phyloP scores from a whole-genome alignment of 1,284 basidiomycete genomes.

The Stereum hirsutum region DNA sequence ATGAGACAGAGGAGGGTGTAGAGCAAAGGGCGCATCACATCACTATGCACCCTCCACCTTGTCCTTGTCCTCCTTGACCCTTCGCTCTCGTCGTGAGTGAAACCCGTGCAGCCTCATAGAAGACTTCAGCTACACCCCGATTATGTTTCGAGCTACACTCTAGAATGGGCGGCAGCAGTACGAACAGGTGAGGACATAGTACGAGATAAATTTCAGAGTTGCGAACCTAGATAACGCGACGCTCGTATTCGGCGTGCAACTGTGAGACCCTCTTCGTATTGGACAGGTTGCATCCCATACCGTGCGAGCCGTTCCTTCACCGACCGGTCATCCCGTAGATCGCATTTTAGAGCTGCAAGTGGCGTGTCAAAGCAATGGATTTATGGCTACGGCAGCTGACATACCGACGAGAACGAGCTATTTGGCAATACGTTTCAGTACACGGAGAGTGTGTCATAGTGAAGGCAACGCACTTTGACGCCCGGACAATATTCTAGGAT shows the following conservation, averaged over 20 bases:
- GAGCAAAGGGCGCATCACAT: too few relatives aligned
- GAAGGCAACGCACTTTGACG: slow-evolving; percentile 62
- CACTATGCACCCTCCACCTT: slow-evolving; percentile 26
- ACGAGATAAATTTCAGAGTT: neutral
- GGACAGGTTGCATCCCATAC: slow-evolving; percentile 60
- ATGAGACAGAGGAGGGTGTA: too few relatives aligned
- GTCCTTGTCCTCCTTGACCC: slow-evolving; percentile 44
- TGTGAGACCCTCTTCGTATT: slow-evolving; percentile 85
- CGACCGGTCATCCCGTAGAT: slow-evolving; percentile 74
- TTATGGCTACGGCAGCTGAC: slow-evolving; percentile 23
- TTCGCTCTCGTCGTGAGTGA: slow-evolving; percentile 69
- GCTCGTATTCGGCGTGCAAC: slow-evolving; percentile 89
- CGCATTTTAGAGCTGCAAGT: slow-evolving; percentile 81
- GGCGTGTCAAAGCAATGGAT: neutral
- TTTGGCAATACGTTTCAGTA: slow-evolving; percentile 3
- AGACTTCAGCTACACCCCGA: slow-evolving; percentile 87
- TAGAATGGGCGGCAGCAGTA: slow-evolving; percentile 19
- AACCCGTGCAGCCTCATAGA: slow-evolving; percentile 82
- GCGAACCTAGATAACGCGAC: slow-evolving; percentile 81
- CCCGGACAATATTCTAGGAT: slow-evolving; percentile 87
- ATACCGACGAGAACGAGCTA: slow-evolving; percentile 82
- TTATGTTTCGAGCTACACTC: slow-evolving; percentile 97
- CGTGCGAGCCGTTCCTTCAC: slow-evolving; percentile 62
- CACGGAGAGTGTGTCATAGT: slow-evolving; percentile 4
- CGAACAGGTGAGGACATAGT: slow-evolving; percentile 3